Evolutionary conservation across 2,329 filamentous ascomycete species (phyloP).

Genomic region (Aspergillus ibericus): DNA sequence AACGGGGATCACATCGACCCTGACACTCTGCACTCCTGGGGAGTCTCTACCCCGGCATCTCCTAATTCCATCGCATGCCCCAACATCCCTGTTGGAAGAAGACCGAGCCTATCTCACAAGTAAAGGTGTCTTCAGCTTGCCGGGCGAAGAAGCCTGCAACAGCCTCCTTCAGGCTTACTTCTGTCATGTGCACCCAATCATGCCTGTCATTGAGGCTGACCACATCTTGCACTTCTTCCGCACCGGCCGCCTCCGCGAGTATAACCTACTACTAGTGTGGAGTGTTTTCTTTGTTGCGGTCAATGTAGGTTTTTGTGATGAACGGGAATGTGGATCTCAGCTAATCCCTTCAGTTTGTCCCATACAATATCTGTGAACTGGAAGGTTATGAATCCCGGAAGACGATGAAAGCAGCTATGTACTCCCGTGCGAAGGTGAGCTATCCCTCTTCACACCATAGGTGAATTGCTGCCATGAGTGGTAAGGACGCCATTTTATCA

Average conservation of each 20-base stretch:
- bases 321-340: neutral
- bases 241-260: conserved; percentile 26
- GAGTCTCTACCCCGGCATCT: conserved; percentile 22
- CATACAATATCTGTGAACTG: conserved; percentile 21
- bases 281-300: conserved; percentile 41
- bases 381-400: conserved; percentile 37
- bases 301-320: conserved; percentile 25
- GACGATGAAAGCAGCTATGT: conserved; percentile 39
- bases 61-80: conserved; percentile 17
- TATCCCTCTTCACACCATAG: conserved; percentile 15
- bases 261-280: conserved; percentile 42
- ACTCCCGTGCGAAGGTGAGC: conserved; percentile 38
- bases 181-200: conserved; percentile 39
- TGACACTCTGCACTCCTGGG: conserved; percentile 21
- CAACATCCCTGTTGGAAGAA: conserved; percentile 15
- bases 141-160: conserved; percentile 29
- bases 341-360: conserved; percentile 25
- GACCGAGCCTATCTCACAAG: conserved; percentile 26
- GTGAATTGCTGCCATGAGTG: no score
- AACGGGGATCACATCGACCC: conserved; percentile 23
- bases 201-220: conserved; percentile 38
- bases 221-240: conserved; percentile 30
- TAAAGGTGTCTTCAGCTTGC: conserved; percentile 39
- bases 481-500: no score
- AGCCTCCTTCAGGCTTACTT: conserved; percentile 39